These are phyloP conservation scores for Blastocladiella emersonii DNA, from an alignment of 371 early-diverging fungal genomes.

Conservation along the genomic window DNA sequence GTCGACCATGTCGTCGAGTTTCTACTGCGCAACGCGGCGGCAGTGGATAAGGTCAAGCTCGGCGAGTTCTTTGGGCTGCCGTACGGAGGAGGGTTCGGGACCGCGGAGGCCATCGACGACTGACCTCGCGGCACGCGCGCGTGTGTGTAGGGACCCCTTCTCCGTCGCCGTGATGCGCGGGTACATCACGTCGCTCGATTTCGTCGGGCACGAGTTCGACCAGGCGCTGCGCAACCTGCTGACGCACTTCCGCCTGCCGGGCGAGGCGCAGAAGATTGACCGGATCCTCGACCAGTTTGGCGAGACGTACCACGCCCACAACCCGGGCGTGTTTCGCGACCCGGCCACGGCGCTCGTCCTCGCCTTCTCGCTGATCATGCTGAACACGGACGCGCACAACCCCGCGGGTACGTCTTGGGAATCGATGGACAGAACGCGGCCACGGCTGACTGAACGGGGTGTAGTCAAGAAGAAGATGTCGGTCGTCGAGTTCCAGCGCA, in stretches of 20 bases:
- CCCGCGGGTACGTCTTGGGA: no score
- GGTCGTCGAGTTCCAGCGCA: conserved; percentile 9
- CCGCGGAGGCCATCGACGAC: no score
- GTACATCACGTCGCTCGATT: conserved; percentile 3
- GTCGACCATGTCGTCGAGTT: no score
- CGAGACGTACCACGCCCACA: conserved; percentile 1
- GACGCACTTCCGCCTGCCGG: conserved; percentile 9
- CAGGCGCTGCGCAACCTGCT: conserved; percentile 3
- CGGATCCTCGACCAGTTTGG: conserved; percentile 12
- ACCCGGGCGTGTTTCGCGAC: conserved; percentile 3
- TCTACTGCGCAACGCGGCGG: no score
- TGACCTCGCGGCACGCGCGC: no score
- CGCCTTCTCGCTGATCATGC: conserved; percentile 13
- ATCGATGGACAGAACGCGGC: no score
- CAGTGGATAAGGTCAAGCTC: no score
- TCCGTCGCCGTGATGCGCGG: background rate
- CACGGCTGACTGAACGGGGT: no score
- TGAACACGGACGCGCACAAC: conserved; percentile 16
- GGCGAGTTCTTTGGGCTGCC: no score
- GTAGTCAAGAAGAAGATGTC: conserved; percentile 14
- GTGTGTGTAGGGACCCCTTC: background rate
- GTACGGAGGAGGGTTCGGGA: no score
- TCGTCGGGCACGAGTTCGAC: background rate
- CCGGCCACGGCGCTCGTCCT: conserved; percentile 11
- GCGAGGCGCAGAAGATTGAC: conserved; percentile 17